phyloP scores from a whole-genome alignment of 306 rosid genomes.

The Prunus campanulata region DNA sequence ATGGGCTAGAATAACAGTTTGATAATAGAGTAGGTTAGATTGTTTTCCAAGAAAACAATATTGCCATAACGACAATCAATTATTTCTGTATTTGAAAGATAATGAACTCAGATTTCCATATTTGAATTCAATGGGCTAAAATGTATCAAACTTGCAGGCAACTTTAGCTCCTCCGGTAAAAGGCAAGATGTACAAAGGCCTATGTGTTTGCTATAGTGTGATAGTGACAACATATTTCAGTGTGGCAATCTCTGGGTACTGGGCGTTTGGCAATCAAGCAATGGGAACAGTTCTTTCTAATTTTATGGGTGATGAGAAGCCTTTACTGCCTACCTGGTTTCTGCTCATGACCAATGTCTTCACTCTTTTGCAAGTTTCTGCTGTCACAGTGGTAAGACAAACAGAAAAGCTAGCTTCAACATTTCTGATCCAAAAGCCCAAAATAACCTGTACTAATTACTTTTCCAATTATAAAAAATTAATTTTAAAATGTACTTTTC shows the following conservation, averaged over 20 bases:
- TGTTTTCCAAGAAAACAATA: too few relatives aligned
- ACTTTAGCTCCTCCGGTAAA: slow-evolving; percentile 74
- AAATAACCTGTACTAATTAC: too few relatives aligned
- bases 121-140: background rate
- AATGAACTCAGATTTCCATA: background rate
- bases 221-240: slow-evolving; percentile 47
- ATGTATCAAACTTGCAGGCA: slow-evolving; percentile 45
- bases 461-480: too few relatives aligned
- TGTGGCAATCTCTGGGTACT: slow-evolving; percentile 74
- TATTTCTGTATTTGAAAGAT: too few relatives aligned
- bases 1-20: too few relatives aligned
- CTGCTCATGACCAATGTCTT: slow-evolving; percentile 61
- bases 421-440: background rate
- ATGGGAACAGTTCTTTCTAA: slow-evolving; percentile 47
- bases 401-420: too few relatives aligned
- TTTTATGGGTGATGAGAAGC: slow-evolving; percentile 36
- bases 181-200: slow-evolving; percentile 82
- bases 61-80: too few relatives aligned
- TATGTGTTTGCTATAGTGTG: slow-evolving; percentile 64
- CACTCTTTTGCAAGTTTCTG: slow-evolving; percentile 59
- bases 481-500: too few relatives aligned
- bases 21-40: too few relatives aligned
- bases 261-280: slow-evolving; percentile 78
- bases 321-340: slow-evolving; percentile 65
- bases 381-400: slow-evolving; percentile 57